phyloP scores from a whole-genome alignment of 2,329 filamentous ascomycete species.

The Thielaviopsis cerberus region DNA sequence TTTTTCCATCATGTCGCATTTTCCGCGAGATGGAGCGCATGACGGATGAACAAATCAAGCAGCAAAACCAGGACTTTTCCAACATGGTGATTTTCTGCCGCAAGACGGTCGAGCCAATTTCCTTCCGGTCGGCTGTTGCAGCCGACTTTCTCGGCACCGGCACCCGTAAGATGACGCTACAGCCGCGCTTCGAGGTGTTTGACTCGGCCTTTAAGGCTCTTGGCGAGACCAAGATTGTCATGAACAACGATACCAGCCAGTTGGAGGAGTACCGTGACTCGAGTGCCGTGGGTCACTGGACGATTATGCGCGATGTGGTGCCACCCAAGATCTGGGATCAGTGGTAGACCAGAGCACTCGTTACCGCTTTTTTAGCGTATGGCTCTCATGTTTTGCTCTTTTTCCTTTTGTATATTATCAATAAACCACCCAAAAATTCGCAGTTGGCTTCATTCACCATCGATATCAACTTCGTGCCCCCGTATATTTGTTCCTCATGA shows the following conservation, averaged over 20 bases:
- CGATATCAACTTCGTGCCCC: neutral
- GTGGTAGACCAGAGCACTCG: no score
- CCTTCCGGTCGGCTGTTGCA: constrained; percentile 46
- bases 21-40: constrained; percentile 58
- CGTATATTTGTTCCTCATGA: neutral
- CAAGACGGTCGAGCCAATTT: constrained; percentile 35
- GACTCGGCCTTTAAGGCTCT: constrained; percentile 27
- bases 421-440: neutral
- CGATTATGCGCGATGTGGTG: constrained; percentile 71
- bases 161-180: constrained; percentile 49
- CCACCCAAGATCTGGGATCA: constrained; percentile 67
- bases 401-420: neutral
- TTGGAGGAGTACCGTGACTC: constrained; percentile 54
- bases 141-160: constrained; percentile 56
- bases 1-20: constrained; percentile 80
- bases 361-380: neutral
- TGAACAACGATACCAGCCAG: constrained; percentile 42
- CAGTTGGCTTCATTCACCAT: no score
- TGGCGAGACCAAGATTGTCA: constrained; percentile 35
- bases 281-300: constrained; percentile 74
- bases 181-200: constrained; percentile 54
- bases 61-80: constrained; percentile 52
- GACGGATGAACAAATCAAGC: constrained; percentile 27
- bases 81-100: constrained; percentile 95
- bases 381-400: neutral